phyloP scores from a whole-genome alignment of 345 rosid species.

The Ceriops decandra region DNA sequence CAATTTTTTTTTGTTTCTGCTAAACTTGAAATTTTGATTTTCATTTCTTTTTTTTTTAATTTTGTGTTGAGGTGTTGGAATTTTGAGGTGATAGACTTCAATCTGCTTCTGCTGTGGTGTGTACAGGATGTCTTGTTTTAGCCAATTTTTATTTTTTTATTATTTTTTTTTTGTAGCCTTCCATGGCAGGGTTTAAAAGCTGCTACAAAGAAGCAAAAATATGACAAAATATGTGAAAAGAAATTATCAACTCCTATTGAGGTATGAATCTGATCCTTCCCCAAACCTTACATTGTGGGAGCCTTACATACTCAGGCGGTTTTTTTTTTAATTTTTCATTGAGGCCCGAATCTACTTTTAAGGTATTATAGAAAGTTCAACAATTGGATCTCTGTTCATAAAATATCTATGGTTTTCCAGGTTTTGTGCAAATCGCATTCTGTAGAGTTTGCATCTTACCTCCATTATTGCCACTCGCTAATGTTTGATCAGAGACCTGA shows the following conservation, averaged over 20 bases:
- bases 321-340: background rate
- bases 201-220: slow-evolving; percentile 83
- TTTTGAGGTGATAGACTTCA: background rate
- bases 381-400: background rate
- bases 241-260: slow-evolving; percentile 88
- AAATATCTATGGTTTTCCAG: slow-evolving; percentile 24
- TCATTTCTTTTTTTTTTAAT: background rate
- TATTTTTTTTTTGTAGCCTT: slow-evolving; percentile 46
- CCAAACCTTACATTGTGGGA: background rate
- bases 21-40: background rate
- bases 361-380: background rate
- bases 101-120: background rate
- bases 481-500: slow-evolving; percentile 83
- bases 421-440: slow-evolving; percentile 76
- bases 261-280: slow-evolving; percentile 35
- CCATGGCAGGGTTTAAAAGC: slow-evolving; percentile 96
- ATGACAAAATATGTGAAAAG: slow-evolving; percentile 86
- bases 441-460: slow-evolving; percentile 86
- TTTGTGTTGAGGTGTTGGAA: background rate
- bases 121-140: background rate
- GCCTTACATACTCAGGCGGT: too few species aligned
- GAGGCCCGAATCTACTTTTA: background rate
- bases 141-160: slow-evolving; percentile 6
- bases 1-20: background rate
- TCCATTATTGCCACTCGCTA: slow-evolving; percentile 81